A percentile compares a stretch with the other conserved stretches of the same genome.
phyloP scores from a whole-genome alignment of 2,329 filamentous ascomycete species.

The Talaromyces sp. region DNA sequence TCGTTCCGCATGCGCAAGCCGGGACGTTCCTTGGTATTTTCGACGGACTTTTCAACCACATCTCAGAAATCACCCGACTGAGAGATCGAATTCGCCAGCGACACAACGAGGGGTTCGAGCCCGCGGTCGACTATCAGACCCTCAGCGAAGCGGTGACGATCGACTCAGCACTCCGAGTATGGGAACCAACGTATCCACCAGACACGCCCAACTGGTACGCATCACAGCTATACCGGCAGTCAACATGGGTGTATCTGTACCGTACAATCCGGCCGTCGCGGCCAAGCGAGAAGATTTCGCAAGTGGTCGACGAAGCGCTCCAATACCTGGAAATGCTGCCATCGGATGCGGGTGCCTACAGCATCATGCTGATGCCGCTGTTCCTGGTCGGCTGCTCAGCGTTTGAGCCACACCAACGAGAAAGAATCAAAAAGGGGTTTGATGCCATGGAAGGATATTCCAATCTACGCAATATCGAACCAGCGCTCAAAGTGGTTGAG shows the following conservation, averaged over 20 bases:
- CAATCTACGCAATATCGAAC: conserved; percentile 53
- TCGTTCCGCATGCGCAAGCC: conserved; percentile 51
- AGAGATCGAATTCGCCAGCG: conserved; percentile 68
- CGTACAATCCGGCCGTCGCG: conserved; percentile 55
- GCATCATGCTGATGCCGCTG: conserved; percentile 56
- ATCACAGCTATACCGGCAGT: conserved; percentile 57
- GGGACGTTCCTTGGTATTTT: conserved; percentile 70
- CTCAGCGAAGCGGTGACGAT: conserved; percentile 70
- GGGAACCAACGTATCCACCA: conserved; percentile 58
- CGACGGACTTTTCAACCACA: conserved; percentile 73
- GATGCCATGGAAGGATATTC: conserved; percentile 51
- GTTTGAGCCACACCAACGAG: conserved; percentile 50
- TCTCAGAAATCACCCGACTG: conserved; percentile 73
- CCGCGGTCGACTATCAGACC: conserved; percentile 66
- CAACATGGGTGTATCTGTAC: conserved; percentile 59
- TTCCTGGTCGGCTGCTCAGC: conserved; percentile 59
- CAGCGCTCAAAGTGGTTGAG: conserved; percentile 51
- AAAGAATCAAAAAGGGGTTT: conserved; percentile 51
- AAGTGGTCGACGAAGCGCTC: conserved; percentile 55
- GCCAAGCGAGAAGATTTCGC: conserved; percentile 50
- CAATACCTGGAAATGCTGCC: conserved; percentile 51
- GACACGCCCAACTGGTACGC: conserved; percentile 51
- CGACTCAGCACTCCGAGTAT: conserved; percentile 66
- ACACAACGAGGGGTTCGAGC: conserved; percentile 57
- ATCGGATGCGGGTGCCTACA: conserved; percentile 51